phyloP scores from a whole-genome alignment of 176 grass and related monocot species.

The Areca catechu region DNA sequence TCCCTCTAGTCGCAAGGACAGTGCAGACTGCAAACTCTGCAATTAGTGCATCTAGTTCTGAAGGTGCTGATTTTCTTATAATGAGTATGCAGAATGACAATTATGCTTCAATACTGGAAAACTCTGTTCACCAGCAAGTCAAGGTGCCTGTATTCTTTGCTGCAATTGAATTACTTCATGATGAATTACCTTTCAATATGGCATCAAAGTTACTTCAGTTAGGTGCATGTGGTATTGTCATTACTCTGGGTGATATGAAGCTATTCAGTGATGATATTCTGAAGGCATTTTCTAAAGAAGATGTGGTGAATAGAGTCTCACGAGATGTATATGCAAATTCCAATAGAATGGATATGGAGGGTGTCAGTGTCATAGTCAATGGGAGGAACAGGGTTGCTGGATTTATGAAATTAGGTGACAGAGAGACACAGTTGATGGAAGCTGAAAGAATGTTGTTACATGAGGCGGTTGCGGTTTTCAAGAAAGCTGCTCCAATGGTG shows the following conservation, averaged over 20 bases:
- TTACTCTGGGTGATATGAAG: slow-evolving; percentile 46
- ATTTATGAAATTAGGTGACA: slow-evolving; percentile 76
- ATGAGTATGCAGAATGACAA: slow-evolving; percentile 27
- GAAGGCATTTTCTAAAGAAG: slow-evolving; percentile 37
- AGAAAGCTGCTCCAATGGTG: slow-evolving; percentile 95
- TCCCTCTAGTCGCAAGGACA: slow-evolving; percentile 81
- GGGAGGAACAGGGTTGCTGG: slow-evolving; percentile 53
- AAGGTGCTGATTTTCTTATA: slow-evolving; percentile 96
- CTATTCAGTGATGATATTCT: slow-evolving; percentile 44
- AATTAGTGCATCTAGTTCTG: slow-evolving; percentile 61
- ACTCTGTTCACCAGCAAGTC: slow-evolving; percentile 36
- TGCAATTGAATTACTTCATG: slow-evolving; percentile 23
- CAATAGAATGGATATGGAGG: slow-evolving; percentile 27
- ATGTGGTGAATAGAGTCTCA: slow-evolving; percentile 21
- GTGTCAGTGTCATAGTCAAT: slow-evolving; percentile 32
- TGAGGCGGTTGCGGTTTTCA: slow-evolving; percentile 64
- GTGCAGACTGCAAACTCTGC: slow-evolving; percentile 50
- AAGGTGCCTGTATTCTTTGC: slow-evolving; percentile 83
- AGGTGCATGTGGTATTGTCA: slow-evolving; percentile 69
- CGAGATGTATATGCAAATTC: slow-evolving; percentile 36
- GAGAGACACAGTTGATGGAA: slow-evolving; percentile 56
- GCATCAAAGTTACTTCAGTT: slow-evolving; percentile 62
- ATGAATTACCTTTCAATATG: slow-evolving; percentile 36
- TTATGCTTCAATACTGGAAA: slow-evolving; percentile 21
- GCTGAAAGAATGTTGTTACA: slow-evolving; percentile 54